Conservation (phyloP, 805 yeast species). For the Saccharomycopsis oosterbeekiorum region DNA sequence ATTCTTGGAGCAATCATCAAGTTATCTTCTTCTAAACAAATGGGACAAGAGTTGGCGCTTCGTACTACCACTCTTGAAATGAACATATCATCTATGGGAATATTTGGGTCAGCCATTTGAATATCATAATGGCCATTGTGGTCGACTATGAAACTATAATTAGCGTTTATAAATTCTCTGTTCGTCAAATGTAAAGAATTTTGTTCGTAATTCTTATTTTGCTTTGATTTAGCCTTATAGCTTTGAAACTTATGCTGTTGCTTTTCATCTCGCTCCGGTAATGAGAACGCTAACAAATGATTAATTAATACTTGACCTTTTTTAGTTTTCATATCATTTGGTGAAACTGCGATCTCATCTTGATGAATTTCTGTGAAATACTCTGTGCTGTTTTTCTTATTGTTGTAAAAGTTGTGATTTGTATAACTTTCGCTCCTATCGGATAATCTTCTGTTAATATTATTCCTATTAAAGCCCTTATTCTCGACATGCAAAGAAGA, state of each 20-base stretch:
- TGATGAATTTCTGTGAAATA: not conserved
- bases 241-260: constrained; percentile 9
- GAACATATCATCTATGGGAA: constrained; percentile 50
- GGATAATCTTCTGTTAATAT: not conserved
- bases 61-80: constrained; percentile 70
- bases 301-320: constrained; percentile 36
- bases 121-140: constrained; percentile 42
- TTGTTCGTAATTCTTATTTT: constrained; percentile 23
- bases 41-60: constrained; percentile 76
- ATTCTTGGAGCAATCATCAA: constrained; percentile 72
- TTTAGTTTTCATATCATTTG: not conserved
- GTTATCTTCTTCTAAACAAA: constrained; percentile 67
- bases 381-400: not conserved
- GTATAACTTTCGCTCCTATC: not conserved
- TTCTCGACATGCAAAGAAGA: not conserved
- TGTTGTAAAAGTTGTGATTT: not conserved
- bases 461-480: not conserved
- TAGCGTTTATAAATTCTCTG: constrained; percentile 67
- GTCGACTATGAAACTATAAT: constrained; percentile 76
- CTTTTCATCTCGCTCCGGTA: constrained; percentile 31
- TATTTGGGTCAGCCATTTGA: constrained; percentile 64
- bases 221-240: constrained; percentile 17
- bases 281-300: constrained; percentile 52
- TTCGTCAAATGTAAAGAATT: constrained; percentile 46
- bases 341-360: constrained; percentile 4